Evolutionary conservation across 495 filamentous ascomycete species (phyloP), one percentile per base, ranked within the genome.

Genomic region (Ramalina intermedia): DNA sequence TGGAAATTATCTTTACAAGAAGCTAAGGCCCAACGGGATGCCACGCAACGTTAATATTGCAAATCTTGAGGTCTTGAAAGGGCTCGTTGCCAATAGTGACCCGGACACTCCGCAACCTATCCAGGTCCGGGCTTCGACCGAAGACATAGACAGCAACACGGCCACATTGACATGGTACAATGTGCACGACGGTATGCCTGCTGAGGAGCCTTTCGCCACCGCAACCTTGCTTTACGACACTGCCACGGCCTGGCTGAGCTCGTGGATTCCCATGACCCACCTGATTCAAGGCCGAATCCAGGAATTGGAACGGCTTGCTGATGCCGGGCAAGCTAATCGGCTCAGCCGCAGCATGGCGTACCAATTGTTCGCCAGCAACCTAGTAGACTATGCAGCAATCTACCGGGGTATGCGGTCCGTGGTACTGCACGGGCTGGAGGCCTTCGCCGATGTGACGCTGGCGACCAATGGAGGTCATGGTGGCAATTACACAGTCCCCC

Each of bases 21-120:
- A 78, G 37, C 61, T 76, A 45, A 69, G 73, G 27, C 74, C 76
- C 1, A 69, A 74, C 8, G 58, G 51, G 67, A 70, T 16, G 64
- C 74, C 33, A 73, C 69, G 18, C 18, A 20, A 20, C 5, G 69
- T 78, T 51, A 75, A 84, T 55, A 72, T 84, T 35, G 72, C 71
- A 36, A 61, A 81, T 11, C 78, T 87, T 69, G 66, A 74, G 38
- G 80, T 85, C 3, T 71, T 76, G n/a, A 85, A 85, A 64, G 72
- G 80, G 6, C 69, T 86, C 20, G 80, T 88, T 46, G 77, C 29
- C 4, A 6, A 46, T n/a, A n/a, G 79, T 33, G 72, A 76, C 52
- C 59, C 67, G 35, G 68, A 64, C 13, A 71, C 70, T 26, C 65
- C 71, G 46, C 69, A 76, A 41, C 61, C 73, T 6, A 64, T 71